Conservation (phyloP, 306 rosid species). For the Rosa rugosa region DNA sequence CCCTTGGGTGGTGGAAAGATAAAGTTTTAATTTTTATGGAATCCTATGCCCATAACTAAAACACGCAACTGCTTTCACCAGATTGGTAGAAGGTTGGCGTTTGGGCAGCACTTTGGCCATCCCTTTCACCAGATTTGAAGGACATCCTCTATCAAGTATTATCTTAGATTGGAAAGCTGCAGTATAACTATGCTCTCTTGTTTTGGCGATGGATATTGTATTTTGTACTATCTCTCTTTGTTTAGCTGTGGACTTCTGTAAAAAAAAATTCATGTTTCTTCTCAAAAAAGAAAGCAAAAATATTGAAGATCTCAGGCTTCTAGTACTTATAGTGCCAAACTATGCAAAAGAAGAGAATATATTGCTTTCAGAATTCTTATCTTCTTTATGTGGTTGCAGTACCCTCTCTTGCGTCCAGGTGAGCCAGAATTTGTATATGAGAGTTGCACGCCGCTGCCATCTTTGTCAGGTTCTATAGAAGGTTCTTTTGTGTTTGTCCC, state of each 20-base stretch:
- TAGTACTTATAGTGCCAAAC: background rate
- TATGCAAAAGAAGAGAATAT: background rate
- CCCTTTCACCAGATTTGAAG: background rate
- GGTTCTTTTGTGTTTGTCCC: conserved; percentile 90
- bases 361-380: conserved; percentile 4
- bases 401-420: conserved; percentile 69
- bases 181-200: background rate
- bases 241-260: background rate
- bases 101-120: background rate
- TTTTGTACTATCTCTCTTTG: background rate
- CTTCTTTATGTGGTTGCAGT: conserved; percentile 50
- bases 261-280: background rate
- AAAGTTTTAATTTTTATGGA: background rate
- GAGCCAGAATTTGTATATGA: conserved; percentile 72
- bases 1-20: background rate
- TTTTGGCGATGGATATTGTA: background rate
- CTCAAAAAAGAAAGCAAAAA: background rate
- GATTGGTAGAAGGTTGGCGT: background rate
- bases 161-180: background rate
- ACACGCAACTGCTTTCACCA: background rate
- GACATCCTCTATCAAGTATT: background rate
- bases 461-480: conserved; percentile 70
- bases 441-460: conserved; percentile 56
- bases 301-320: background rate
- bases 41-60: background rate